phyloP scores from a whole-genome alignment of 352 stramenopile genomes.

The Phytophthora tentaculata region DNA sequence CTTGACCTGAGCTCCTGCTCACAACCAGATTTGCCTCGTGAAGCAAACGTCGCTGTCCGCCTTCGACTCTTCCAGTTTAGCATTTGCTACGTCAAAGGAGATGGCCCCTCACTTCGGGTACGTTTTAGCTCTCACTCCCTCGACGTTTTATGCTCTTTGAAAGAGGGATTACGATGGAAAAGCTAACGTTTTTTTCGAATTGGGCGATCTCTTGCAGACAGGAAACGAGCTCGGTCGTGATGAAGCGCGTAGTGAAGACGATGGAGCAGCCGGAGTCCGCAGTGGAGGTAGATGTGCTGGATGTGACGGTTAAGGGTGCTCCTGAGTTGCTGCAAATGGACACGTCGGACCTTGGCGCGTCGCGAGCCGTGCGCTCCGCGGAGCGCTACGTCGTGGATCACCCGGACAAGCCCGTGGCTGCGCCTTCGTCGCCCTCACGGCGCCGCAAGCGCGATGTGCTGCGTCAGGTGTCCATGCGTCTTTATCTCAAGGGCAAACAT shows the following conservation, averaged over 20 bases:
- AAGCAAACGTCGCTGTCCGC: slow-evolving; percentile 10
- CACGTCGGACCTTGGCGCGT: slow-evolving; percentile 4
- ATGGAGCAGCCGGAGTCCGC: slow-evolving; percentile 2
- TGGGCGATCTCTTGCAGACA: slow-evolving; percentile 19
- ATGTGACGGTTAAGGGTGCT: slow-evolving; percentile 14
- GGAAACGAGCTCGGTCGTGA: slow-evolving; percentile 6
- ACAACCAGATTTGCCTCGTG: slow-evolving; percentile 35
- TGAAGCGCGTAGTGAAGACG: slow-evolving; percentile 21
- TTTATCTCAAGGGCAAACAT: slow-evolving; percentile 73
- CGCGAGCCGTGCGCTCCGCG: too few species aligned
- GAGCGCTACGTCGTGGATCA: slow-evolving; percentile 27
- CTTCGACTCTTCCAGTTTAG: not conserved
- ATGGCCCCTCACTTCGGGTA: slow-evolving; percentile 62
- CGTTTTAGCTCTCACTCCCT: not conserved
- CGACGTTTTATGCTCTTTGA: not conserved
- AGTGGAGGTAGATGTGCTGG: slow-evolving; percentile 13
- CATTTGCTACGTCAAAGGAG: not conserved
- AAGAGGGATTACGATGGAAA: not conserved
- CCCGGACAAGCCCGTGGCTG: slow-evolving; percentile 15
- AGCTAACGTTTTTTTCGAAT: not conserved
- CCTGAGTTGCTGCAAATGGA: slow-evolving; percentile 16
- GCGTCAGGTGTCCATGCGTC: slow-evolving; percentile 76
- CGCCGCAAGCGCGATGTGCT: slow-evolving; percentile 72
- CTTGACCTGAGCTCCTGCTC: slow-evolving; percentile 4
- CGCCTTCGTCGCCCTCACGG: slow-evolving; percentile 13